A percentile compares a stretch with the other conserved stretches of the same genome.
Conservation (phyloP, 2,329 filamentous ascomycete species). For the Colletotrichum lupini region DNA sequence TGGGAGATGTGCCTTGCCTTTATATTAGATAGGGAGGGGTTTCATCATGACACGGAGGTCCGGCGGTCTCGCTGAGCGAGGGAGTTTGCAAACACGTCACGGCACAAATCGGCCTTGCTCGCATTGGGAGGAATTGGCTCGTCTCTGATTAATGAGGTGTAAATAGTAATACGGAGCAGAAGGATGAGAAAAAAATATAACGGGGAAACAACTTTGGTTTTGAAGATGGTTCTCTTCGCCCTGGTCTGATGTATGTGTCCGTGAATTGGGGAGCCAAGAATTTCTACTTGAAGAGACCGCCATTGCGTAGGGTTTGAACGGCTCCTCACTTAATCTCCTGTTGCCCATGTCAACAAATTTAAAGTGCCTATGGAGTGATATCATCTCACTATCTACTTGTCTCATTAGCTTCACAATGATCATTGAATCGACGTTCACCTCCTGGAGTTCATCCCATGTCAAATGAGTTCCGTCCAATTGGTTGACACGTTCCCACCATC, state of each 20-base stretch:
- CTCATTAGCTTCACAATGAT: not conserved
- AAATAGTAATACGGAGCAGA: conserved; percentile 2
- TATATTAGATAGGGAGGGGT: too few relatives aligned
- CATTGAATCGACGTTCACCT: not conserved
- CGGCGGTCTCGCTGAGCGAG: not conserved
- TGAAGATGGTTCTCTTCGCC: not conserved
- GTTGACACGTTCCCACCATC: not conserved
- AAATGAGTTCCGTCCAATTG: conserved; percentile 14
- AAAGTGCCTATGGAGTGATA: too few relatives aligned
- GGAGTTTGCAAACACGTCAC: not conserved
- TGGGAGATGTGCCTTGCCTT: not conserved
- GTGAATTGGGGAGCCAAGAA: too few relatives aligned
- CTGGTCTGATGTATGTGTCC: not conserved
- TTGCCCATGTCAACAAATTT: too few relatives aligned
- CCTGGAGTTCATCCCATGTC: not conserved
- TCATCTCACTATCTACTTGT: too few relatives aligned
- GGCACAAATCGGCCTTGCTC: not conserved
- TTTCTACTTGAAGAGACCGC: too few relatives aligned
- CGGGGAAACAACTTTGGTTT: not conserved
- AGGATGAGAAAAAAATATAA: too few relatives aligned
- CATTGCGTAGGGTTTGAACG: too few relatives aligned
- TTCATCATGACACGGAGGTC: not conserved
- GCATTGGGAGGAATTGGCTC: too few relatives aligned
- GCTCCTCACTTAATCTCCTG: too few relatives aligned
- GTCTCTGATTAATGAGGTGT: not conserved